Evolutionary conservation across 208 protist genomes (phyloP), one percentile per base, ranked within the genome.

Genomic region (Crithidia brevicula): DNA sequence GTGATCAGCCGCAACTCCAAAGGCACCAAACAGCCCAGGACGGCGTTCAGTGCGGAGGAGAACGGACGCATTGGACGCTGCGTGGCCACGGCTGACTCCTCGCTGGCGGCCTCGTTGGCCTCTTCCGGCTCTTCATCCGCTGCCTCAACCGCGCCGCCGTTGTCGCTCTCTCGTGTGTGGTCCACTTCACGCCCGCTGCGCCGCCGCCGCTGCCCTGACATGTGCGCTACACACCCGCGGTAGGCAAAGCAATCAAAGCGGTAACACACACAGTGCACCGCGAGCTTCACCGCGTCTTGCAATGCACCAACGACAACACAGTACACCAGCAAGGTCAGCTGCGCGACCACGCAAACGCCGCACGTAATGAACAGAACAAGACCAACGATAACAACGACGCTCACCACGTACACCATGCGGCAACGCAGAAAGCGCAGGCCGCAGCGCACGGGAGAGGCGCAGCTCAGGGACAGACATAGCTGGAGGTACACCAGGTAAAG

Each of bases 401-500:
- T 22, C 2, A 57, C 13, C 2, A 64, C 31, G 36, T 54, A 49
- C 23, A 34, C 33, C 18, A 22, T 16, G 20, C 69, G 61, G 3
- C 7, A 13, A 6, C 25, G 5, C 45, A 23, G 20, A 11, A 75
- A 57, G 15, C 54, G 54, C 52, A 65, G 50, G 4, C 69, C 69
- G 33, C 60, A 59, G n/a, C 53, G 51, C 52, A 50, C 61, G 11
- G 69, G 61, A 9, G 69, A 75, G n/a, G 61, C 46, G 46, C 69
- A 75, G 23, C 8, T 40, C 36, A 68, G 42, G 15, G 36, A 54
- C 7, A 69, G 18, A 7, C 40, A 42, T 1, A 75, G 20, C 43
- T 69, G 64, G 15, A 57, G 6, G 22, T 47, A 51, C 4, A 69
- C 33, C 25, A 69, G 22, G 22, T 69, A 75, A 22, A 49, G 16